Percentiles rank a stretch among this genome's conserved stretches.
phyloP scores from a whole-genome alignment of 345 rosid species.

The Pugionium cornutum region DNA sequence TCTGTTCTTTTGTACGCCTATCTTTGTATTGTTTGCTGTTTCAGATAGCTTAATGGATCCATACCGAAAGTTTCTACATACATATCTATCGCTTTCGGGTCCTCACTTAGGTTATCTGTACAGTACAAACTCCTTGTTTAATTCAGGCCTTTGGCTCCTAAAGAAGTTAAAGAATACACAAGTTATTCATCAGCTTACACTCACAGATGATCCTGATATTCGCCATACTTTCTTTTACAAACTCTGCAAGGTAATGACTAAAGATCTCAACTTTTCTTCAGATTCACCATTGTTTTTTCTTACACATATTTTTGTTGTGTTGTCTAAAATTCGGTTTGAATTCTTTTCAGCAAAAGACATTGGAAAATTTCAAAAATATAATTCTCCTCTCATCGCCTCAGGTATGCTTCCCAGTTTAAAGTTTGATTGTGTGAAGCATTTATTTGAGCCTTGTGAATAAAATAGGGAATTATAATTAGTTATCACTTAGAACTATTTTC shows the following conservation, averaged over 20 bases:
- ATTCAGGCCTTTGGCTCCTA: constrained; percentile 93
- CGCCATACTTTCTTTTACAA: constrained; percentile 75
- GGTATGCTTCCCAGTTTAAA: constrained; percentile 45
- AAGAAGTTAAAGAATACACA: constrained; percentile 89
- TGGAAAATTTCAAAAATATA: constrained; percentile 74
- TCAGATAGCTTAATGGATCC: constrained; percentile 93
- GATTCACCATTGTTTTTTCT: not conserved
- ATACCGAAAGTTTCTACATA: constrained; percentile 60
- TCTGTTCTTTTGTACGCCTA: not conserved
- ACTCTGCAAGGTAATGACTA: constrained; percentile 69
- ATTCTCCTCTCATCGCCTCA: constrained; percentile 91
- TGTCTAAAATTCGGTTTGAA: constrained; percentile 6
- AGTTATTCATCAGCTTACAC: constrained; percentile 97
- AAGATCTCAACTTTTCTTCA: not conserved
- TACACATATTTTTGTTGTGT: not conserved
- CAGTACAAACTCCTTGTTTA: constrained; percentile 92
- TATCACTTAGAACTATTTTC: too few relatives aligned
- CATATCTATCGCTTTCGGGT: constrained; percentile 90
- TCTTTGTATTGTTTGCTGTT: not conserved
- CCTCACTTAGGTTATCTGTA: constrained; percentile 97
- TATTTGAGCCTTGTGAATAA: too few relatives aligned
- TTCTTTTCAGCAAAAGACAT: constrained; percentile 77
- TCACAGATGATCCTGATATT: constrained; percentile 88
- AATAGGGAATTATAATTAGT: too few relatives aligned
- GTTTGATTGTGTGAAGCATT: too few relatives aligned